A percentile compares a stretch with the other conserved stretches of the same genome.
Evolutionary conservation across 1,284 basidiomycete species (phyloP).

Genomic region (Apiotrichum montevideense): DNA sequence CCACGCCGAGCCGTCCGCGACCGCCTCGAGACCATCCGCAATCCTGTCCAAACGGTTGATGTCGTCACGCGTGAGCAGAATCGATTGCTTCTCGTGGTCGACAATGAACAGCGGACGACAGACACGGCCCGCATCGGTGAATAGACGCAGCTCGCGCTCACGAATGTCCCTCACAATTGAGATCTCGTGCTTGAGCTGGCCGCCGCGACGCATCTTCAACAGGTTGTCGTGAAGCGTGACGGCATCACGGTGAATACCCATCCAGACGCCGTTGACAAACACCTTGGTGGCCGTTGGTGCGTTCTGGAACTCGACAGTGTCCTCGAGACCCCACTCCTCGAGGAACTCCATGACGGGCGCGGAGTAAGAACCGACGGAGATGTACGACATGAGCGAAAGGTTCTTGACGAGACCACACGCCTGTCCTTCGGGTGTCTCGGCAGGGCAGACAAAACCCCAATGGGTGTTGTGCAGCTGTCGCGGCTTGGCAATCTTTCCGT

Average conservation of each 20-base stretch:
- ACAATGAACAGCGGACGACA: conserved; percentile 97
- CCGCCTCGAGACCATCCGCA: conserved; percentile 51
- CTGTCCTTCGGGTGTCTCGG: conserved; percentile 98
- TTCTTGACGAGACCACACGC: conserved; percentile 99
- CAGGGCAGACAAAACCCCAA: conserved; percentile 99
- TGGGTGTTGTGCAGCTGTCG: conserved; percentile 99
- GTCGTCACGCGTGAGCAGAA: conserved; percentile 80
- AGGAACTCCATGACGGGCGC: conserved; percentile 97
- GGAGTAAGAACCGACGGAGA: conserved; percentile 93
- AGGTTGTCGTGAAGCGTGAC: conserved; percentile 87
- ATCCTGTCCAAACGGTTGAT: conserved; percentile 52
- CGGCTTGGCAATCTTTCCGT: conserved; percentile 98
- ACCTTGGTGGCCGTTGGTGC: conserved; percentile 88
- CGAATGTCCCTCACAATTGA: conserved; percentile 96
- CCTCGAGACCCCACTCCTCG: conserved; percentile 96
- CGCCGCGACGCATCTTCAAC: conserved; percentile 83
- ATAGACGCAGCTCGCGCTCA: conserved; percentile 87
- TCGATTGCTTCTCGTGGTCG: conserved; percentile 66
- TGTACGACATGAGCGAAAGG: conserved; percentile 93
- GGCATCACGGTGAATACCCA: conserved; percentile 97
- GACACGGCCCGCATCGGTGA: conserved; percentile 94
- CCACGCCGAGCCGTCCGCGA: conserved; percentile 66
- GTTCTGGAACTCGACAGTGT: conserved; percentile 80
- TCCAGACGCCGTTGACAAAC: conserved; percentile 99
- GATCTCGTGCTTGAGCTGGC: conserved; percentile 93